Conservation (phyloP, 169 alveolate species). For the Cardiosporidium cionae region DNA sequence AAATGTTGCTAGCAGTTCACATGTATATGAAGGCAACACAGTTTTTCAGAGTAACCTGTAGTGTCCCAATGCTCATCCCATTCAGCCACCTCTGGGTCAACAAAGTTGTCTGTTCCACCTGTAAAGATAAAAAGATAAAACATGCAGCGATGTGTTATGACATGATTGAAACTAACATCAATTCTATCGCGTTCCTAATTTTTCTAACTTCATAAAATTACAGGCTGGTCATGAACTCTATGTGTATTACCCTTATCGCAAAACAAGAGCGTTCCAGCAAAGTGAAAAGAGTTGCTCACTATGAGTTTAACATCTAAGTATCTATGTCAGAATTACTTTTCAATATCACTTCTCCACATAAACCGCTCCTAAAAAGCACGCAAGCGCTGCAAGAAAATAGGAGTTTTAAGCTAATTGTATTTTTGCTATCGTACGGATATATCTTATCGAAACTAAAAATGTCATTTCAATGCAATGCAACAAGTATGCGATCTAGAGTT, state of each 20-base stretch:
- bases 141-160: not conserved
- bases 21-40: not conserved
- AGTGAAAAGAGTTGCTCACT: no score
- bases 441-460: no score
- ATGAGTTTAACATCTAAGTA: no score
- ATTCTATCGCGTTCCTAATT: not conserved
- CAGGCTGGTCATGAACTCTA: not conserved
- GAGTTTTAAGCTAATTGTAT: no score
- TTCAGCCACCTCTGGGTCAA: slow-evolving; percentile 35
- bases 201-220: not conserved
- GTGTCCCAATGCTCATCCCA: slow-evolving; percentile 47
- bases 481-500: no score
- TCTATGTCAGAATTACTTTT: no score
- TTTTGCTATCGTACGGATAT: no score
- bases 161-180: not conserved
- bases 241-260: not conserved
- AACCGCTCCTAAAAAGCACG: no score
- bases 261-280: no score
- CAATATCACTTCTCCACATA: no score
- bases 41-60: slow-evolving; percentile 11
- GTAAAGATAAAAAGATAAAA: not conserved
- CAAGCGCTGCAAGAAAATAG: no score
- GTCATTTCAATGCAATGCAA: no score
- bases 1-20: not conserved
- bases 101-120: slow-evolving; percentile 29